Evolutionary conservation across 2,329 filamentous ascomycete genomes (phyloP).

Genomic region (Trichoderma brevicompactum): DNA sequence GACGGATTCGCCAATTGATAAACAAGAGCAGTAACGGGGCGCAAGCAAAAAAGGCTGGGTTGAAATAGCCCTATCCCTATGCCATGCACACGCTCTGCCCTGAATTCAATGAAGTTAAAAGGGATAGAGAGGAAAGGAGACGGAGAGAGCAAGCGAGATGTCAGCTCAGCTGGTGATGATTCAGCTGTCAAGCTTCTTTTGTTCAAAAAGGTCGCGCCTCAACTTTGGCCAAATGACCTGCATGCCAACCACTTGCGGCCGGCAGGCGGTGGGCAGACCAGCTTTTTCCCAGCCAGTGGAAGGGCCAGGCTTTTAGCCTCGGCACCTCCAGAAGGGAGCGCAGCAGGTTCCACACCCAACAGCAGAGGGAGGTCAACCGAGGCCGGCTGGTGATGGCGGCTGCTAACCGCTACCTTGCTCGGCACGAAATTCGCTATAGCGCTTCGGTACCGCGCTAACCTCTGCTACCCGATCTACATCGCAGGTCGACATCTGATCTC

Average conservation of each 20-base stretch:
- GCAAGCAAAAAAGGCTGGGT: background rate
- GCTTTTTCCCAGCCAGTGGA: slow-evolving; percentile 11
- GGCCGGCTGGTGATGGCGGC: slow-evolving; percentile 30
- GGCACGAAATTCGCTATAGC: fast-evolving
- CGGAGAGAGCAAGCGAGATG: background rate
- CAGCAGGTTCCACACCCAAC: slow-evolving; percentile 18
- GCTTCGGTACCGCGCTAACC: slow-evolving; percentile 16
- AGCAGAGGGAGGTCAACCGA: slow-evolving; percentile 29
- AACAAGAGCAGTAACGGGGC: slow-evolving; percentile 13
- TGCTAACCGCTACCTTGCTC: slow-evolving; percentile 17
- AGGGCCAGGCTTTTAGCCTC: slow-evolving; percentile 12
- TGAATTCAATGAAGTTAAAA: slow-evolving; percentile 3
- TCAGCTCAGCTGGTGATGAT: background rate
- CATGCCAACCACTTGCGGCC: slow-evolving; percentile 20
- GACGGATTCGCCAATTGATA: background rate
- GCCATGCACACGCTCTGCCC: slow-evolving; percentile 5
- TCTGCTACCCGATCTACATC: slow-evolving; percentile 27
- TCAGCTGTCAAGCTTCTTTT: background rate
- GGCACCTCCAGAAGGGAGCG: slow-evolving; percentile 19
- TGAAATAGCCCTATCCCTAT: slow-evolving; percentile 9
- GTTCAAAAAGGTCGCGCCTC: slow-evolving; percentile 6
- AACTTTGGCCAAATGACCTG: slow-evolving; percentile 9
- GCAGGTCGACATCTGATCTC: slow-evolving; percentile 26
- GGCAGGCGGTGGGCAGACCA: slow-evolving; percentile 21
- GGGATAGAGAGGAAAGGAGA: slow-evolving; percentile 14